Conservation (phyloP, 148 eudicot genomes). For the Persicaria maculosa region DNA sequence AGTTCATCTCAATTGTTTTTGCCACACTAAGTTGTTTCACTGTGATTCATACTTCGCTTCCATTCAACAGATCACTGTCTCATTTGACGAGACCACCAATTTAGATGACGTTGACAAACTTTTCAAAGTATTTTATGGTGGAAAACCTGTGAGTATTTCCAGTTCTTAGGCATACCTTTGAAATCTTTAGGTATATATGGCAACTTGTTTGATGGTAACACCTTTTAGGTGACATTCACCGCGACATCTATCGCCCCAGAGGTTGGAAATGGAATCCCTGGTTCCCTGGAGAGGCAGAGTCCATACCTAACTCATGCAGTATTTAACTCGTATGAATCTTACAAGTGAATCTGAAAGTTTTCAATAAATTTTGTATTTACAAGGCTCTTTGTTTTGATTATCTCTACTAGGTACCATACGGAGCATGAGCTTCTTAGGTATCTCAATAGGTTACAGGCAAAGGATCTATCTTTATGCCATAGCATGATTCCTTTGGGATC, state of each 20-base stretch:
- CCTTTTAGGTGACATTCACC: conserved; percentile 62
- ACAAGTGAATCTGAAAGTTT: conserved; percentile 7
- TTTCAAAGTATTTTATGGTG: conserved; percentile 70
- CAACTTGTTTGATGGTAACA: background rate
- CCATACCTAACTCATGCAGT: conserved; percentile 78
- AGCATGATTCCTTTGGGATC: conserved; percentile 99
- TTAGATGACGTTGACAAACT: conserved; percentile 86
- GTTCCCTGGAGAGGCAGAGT: conserved; percentile 70
- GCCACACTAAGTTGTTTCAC: background rate
- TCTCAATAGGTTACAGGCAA: conserved; percentile 66
- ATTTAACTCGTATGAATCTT: conserved; percentile 70
- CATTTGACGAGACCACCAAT: conserved; percentile 89
- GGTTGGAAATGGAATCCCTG: conserved; percentile 62
- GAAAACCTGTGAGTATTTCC: conserved; percentile 62
- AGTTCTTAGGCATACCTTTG: background rate
- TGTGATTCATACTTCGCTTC: background rate
- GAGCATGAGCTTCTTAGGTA: conserved; percentile 97
- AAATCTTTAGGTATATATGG: background rate
- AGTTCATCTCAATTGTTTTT: background rate
- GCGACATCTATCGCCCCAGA: conserved; percentile 84
- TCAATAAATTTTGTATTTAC: background rate
- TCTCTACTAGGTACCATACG: conserved; percentile 61
- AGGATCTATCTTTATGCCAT: conserved; percentile 94
- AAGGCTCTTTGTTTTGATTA: background rate
- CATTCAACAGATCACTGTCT: conserved; percentile 27